These are phyloP conservation scores for Xylaria grammica DNA, from an alignment of 495 filamentous ascomycete species.

Conservation along the genomic window DNA sequence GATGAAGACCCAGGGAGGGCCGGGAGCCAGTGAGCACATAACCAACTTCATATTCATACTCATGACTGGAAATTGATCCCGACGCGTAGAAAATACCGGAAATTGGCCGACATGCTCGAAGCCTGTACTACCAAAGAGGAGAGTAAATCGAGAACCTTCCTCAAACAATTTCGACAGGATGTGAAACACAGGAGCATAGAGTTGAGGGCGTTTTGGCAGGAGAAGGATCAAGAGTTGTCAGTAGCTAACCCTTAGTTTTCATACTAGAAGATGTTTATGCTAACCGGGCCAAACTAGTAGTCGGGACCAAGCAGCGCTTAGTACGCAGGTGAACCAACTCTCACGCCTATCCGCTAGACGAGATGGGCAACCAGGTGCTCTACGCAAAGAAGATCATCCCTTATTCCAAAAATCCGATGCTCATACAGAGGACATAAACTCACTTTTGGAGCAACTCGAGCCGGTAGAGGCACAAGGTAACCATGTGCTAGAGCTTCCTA, in stretches of 20 bases:
- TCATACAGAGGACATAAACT: conserved; percentile 20
- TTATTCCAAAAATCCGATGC: conserved; percentile 27
- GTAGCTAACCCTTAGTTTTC: background rate
- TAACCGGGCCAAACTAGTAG: conserved; percentile 20
- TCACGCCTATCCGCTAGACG: conserved; percentile 3
- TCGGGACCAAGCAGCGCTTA: conserved; percentile 13
- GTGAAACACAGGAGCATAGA: conserved; percentile 24
- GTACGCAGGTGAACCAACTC: conserved; percentile 17
- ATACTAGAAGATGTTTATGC: background rate
- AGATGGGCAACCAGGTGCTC: background rate
- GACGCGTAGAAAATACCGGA: conserved; percentile 30
- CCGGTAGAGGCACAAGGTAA: conserved; percentile 30
- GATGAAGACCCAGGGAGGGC: conserved; percentile 43
- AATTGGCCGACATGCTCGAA: conserved; percentile 32
- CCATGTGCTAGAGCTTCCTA: conserved; percentile 30
- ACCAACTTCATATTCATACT: background rate
- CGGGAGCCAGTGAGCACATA: conserved; percentile 36
- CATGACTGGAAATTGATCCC: conserved; percentile 1
- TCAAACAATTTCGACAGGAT: conserved; percentile 31
- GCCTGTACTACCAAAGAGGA: conserved; percentile 28
- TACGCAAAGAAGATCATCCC: conserved; percentile 28
- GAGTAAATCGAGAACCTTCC: conserved; percentile 38
- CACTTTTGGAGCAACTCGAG: conserved; percentile 33
- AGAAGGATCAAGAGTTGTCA: conserved; percentile 31
- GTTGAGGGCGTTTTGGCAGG: conserved; percentile 24